These are phyloP conservation scores for Tardiomyces depauwii DNA, from an alignment of 1,139 yeast species.

Conservation along the genomic window DNA sequence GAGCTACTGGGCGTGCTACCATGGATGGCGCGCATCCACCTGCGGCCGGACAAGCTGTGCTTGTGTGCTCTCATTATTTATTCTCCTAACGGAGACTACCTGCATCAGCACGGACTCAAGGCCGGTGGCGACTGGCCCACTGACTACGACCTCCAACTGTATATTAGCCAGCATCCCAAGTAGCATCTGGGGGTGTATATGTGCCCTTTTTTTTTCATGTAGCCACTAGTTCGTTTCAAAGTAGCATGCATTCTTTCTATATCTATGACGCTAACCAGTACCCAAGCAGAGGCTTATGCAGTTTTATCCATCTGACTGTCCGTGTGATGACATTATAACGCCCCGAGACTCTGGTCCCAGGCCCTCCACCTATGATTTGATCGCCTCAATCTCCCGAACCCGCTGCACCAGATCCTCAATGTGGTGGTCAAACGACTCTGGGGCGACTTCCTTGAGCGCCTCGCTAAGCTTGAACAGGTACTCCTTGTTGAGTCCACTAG, in stretches of 20 bases:
- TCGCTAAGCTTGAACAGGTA: slow-evolving; percentile 47
- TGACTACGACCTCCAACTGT: slow-evolving; percentile 5
- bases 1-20: slow-evolving; percentile 43
- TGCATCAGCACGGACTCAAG: slow-evolving; percentile 15
- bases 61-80: slow-evolving; percentile 21
- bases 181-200: not conserved
- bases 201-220: not conserved
- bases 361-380: not conserved
- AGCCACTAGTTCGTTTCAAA: not conserved
- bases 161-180: not conserved
- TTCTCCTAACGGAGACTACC: slow-evolving; percentile 21
- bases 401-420: slow-evolving; percentile 23
- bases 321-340: too few relatives aligned
- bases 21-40: slow-evolving; percentile 48
- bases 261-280: not conserved
- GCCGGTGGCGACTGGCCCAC: slow-evolving; percentile 22
- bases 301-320: too few relatives aligned
- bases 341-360: too few relatives aligned
- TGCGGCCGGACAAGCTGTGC: slow-evolving; percentile 31
- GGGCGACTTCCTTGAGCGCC: slow-evolving; percentile 42
- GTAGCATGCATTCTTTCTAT: not conserved
- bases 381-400: slow-evolving; percentile 8
- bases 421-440: slow-evolving; percentile 26
- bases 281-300: too few relatives aligned
- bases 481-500: slow-evolving; percentile 72